Percentiles rank a stretch among this genome's conserved stretches.
Evolutionary conservation across 1,139 yeast genomes (phyloP).

Genomic region (Candida labiduridarum): DNA sequence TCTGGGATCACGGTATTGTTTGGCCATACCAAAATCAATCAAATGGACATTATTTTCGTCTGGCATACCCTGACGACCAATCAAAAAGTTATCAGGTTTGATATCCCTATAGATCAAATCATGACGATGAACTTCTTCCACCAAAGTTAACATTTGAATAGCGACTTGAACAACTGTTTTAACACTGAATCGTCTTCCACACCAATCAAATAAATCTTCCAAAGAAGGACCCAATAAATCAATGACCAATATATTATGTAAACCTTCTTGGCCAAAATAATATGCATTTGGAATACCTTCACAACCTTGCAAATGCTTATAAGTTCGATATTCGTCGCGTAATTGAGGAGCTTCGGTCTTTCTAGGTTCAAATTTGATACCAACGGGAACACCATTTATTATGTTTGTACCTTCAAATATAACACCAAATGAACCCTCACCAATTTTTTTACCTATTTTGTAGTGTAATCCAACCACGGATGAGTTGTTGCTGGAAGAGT

Average conservation of each 20-base stretch:
- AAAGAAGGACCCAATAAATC: constrained; percentile 93
- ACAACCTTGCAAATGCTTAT: constrained; percentile 77
- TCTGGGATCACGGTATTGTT: constrained; percentile 93
- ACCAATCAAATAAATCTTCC: constrained; percentile 97
- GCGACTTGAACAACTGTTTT: constrained; percentile 92
- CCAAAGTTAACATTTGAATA: constrained; percentile 86
- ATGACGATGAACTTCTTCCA: constrained; percentile 86
- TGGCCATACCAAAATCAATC: constrained; percentile 96
- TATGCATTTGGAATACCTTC: constrained; percentile 93
- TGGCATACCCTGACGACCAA: constrained; percentile 65
- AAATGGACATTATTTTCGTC: constrained; percentile 60
- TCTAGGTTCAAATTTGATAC: constrained; percentile 82
- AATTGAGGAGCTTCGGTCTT: constrained; percentile 98
- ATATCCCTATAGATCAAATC: constrained; percentile 92
- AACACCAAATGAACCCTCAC: constrained; percentile 85
- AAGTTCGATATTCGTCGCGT: constrained; percentile 92
- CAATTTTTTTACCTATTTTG: constrained; percentile 79
- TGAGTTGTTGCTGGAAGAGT: constrained; percentile 17
- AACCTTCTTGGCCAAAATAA: constrained; percentile 97
- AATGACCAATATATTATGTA: constrained; percentile 89
- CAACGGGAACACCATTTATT: constrained; percentile 74
- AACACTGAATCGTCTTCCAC: constrained; percentile 85
- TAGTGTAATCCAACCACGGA: constrained; percentile 77
- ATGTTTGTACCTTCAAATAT: constrained; percentile 79
- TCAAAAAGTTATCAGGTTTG: constrained; percentile 92